Evolutionary conservation across 306 rosid species (phyloP), one percentile per base, ranked within the genome.

Genomic region (Acacia confusa): DNA sequence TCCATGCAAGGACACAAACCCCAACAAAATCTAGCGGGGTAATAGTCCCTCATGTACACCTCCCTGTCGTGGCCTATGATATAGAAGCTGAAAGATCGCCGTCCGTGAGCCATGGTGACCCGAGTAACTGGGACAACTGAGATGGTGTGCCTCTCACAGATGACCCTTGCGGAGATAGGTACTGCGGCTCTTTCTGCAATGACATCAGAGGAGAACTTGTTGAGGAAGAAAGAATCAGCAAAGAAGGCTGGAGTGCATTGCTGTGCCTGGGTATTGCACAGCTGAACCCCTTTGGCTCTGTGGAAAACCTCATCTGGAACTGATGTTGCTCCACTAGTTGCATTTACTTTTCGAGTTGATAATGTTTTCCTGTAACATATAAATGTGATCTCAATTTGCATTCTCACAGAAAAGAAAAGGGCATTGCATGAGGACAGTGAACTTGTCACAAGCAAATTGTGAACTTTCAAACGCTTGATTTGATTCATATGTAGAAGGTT

Each of bases 1-100:
- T 93, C 99, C 90, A 95, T 84, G 78, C 99, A 95, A 36, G 99
- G 98, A 75, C 99, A 95, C 30, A 93, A 63, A n/a, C 98, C 98
- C 97, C 99, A 95, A 78, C 99, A 93, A 81, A 77, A 92, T 74
- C 93, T 86, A 28, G 99, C 72, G 0, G 99, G 98, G 86, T 94
- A 91, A 81, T 92, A 88, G 84, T 93, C 99, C 92, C 88, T 95
- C 71, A 93, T 83, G 84, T 95, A 95, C 45, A 95, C 94, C 81
- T 95, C 98, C 83, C 88, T 85, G 91, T 86, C 89, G 22, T 83
- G 80, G 16, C 97, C 99, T 13, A 93, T 87, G 41, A 95, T 89
- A 70, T 95, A 93, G 89, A 93, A 95, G 79, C 92, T 95, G 93
- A 95, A 95, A 69, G 91, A 86, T 48, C 52, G 88, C n/a, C 84